Conservation (phyloP, 2,329 filamentous ascomycete species). For the Metarhizium anisopliae region DNA sequence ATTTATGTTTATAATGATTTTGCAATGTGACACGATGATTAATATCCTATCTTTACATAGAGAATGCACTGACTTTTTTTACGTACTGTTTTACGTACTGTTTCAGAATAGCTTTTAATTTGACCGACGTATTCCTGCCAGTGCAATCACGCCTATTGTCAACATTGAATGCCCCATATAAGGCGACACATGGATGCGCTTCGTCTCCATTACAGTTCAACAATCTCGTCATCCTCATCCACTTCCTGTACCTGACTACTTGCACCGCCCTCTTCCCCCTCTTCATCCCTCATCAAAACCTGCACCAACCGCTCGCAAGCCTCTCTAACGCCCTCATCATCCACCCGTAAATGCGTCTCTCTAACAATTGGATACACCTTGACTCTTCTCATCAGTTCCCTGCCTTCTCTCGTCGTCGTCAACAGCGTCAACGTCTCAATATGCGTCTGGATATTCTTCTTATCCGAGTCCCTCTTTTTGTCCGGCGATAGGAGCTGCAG, state of each 20-base stretch:
- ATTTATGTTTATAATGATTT: background rate
- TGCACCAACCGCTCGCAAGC: constrained; percentile 86
- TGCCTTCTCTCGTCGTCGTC: constrained; percentile 66
- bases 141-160: background rate
- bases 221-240: constrained; percentile 44
- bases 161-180: background rate
- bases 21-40: background rate
- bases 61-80: background rate
- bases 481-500: constrained; percentile 83
- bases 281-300: constrained; percentile 73
- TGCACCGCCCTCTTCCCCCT: constrained; percentile 26
- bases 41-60: background rate
- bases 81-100: background rate
- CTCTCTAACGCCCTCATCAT: constrained; percentile 73
- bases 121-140: background rate
- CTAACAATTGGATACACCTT: constrained; percentile 85
- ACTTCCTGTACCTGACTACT: constrained; percentile 34
- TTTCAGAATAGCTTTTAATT: background rate
- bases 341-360: constrained; percentile 71
- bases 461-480: constrained; percentile 74
- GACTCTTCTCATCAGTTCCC: constrained; percentile 64
- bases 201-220: constrained; percentile 36
- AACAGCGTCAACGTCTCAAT: constrained; percentile 81
- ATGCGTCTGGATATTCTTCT: constrained; percentile 72
- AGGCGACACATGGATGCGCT: too few relatives aligned